Evolutionary conservation across 2,329 filamentous ascomycete genomes (phyloP).

Genomic region (Aureobasidium sp.): DNA sequence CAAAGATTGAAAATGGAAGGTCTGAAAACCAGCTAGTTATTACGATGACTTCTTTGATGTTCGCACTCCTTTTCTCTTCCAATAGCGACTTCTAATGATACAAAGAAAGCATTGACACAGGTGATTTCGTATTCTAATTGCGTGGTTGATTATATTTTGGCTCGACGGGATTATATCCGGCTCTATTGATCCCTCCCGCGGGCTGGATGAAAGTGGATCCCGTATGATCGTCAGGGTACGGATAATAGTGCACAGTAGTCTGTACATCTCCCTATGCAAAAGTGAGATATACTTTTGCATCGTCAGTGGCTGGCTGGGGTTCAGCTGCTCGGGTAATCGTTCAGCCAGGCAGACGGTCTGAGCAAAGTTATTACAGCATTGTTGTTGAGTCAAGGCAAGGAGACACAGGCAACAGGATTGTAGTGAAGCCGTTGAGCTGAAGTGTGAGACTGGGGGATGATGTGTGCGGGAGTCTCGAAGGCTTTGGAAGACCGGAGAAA

Average conservation of each 20-base stretch:
- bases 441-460: neutral
- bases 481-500: slow-evolving; percentile 10
- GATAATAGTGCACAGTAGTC: neutral
- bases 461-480: neutral
- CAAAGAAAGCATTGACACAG: neutral
- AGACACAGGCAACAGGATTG: neutral
- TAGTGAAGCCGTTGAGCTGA: neutral
- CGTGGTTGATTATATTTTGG: neutral
- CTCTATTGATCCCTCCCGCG: neutral
- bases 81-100: neutral
- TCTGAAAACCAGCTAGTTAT: neutral
- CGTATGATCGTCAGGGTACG: slow-evolving; percentile 8
- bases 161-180: neutral
- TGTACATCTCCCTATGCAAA: neutral
- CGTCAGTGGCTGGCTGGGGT: neutral
- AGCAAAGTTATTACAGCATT: neutral
- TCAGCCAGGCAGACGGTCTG: neutral
- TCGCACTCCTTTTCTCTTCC: neutral
- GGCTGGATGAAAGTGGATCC: neutral
- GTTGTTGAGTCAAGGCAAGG: slow-evolving; percentile 8
- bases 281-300: neutral
- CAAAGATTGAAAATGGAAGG: neutral
- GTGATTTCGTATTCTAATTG: neutral
- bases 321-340: neutral
- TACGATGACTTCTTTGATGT: neutral